These are phyloP conservation scores for Pseudogymnoascus sp. DNA, from an alignment of 2,329 filamentous ascomycete species.

Conservation along the genomic window DNA sequence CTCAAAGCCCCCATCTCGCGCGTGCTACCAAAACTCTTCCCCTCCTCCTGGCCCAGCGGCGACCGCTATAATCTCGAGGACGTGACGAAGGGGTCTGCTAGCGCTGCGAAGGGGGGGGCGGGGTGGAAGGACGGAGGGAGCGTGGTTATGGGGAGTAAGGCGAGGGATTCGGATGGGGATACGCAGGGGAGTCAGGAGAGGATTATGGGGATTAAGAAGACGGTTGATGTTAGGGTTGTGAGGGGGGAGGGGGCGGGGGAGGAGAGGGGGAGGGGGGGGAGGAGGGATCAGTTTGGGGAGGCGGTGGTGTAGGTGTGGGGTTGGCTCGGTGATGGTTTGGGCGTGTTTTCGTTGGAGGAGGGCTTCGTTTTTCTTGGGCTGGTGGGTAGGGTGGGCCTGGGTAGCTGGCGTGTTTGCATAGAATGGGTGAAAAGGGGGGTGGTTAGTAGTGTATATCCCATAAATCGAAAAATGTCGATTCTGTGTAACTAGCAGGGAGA, in stretches of 20 bases:
- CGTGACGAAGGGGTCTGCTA: neutral
- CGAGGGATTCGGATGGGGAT: neutral
- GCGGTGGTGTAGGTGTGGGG: neutral
- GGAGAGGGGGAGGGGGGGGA: too few relatives aligned
- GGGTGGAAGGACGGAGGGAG: neutral
- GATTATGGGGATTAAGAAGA: constrained; percentile 15
- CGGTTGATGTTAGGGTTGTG: neutral
- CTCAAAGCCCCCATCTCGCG: constrained; percentile 11
- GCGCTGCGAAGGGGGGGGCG: too few relatives aligned
- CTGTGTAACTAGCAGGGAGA: neutral
- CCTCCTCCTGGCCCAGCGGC: neutral
- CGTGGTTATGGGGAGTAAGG: neutral
- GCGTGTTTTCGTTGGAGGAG: neutral
- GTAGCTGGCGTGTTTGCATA: neutral
- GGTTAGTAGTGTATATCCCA: neutral
- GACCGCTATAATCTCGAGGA: neutral
- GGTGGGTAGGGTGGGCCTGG: neutral
- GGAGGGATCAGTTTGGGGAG: constrained; percentile 1
- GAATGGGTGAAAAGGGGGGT: neutral
- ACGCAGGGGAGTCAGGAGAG: constrained; percentile 12
- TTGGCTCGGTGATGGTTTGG: neutral
- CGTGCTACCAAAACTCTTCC: neutral
- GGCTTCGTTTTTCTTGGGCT: neutral
- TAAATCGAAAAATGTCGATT: neutral
- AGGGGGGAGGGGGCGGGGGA: neutral